Evolutionary conservation across 495 filamentous ascomycete genomes (phyloP).

Genomic region (Aspergillus diversus): DNA sequence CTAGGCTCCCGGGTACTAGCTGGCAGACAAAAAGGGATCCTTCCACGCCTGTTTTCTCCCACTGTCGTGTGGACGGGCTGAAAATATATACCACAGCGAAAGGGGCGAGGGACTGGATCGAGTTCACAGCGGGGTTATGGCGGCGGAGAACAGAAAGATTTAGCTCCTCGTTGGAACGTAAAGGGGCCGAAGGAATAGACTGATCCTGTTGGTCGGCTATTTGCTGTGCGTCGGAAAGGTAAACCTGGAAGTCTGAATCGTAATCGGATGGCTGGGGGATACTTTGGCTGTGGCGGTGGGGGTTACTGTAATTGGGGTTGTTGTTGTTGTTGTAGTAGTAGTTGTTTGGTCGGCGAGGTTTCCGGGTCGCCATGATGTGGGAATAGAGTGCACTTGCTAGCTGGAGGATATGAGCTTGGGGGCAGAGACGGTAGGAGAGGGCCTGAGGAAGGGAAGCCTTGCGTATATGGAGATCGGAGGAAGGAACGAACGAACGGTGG

Average conservation of each 20-base stretch:
- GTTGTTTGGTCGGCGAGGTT: conserved; percentile 40
- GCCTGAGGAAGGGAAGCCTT: background rate
- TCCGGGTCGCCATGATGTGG: conserved; percentile 38
- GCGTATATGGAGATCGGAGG: background rate
- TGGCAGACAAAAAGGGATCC: conserved; percentile 83
- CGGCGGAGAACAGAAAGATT: conserved; percentile 79
- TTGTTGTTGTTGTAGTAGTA: conserved; percentile 36
- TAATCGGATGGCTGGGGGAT: conserved; percentile 61
- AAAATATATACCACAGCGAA: conserved; percentile 83
- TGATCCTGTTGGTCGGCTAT: conserved; percentile 30
- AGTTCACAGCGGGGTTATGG: conserved; percentile 67
- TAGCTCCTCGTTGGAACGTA: conserved; percentile 74
- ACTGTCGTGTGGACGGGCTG: conserved; percentile 57
- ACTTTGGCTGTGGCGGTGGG: conserved; percentile 34
- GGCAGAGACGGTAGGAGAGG: conserved; percentile 1
- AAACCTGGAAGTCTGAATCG: conserved; percentile 59
- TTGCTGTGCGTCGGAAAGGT: conserved; percentile 40
- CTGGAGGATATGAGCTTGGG: background rate
- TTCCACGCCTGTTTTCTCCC: conserved; percentile 79
- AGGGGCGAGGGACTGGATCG: conserved; percentile 74
- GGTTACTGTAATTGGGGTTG: conserved; percentile 39
- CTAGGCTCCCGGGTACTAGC: conserved; percentile 46
- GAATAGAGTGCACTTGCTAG: background rate
- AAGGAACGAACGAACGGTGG: background rate
- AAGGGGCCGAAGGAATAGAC: conserved; percentile 43